Evolutionary conservation across 371 early-diverging fungal species (phyloP).

Genomic region (Rhizomucor pusillus): DNA sequence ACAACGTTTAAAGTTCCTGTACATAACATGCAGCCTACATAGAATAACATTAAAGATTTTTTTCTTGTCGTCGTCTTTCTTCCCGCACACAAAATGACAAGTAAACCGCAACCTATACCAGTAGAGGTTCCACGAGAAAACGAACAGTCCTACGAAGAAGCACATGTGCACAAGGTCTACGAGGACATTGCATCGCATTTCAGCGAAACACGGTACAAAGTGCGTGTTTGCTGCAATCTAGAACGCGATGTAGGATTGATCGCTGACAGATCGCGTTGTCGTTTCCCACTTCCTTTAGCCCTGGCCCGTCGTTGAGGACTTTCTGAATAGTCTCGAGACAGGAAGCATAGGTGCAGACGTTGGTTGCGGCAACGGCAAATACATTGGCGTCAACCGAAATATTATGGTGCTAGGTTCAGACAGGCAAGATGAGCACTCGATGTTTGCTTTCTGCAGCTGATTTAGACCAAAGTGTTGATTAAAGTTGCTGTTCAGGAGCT

Average conservation of each 20-base stretch:
- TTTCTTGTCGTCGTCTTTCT: too few relatives aligned
- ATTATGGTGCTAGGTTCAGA: slow-evolving; percentile 84
- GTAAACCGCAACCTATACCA: slow-evolving; percentile 55
- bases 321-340: slow-evolving; percentile 54
- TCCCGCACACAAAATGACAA: too few relatives aligned
- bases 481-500: slow-evolving; percentile 49
- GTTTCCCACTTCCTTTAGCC: slow-evolving; percentile 60
- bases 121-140: slow-evolving; percentile 48
- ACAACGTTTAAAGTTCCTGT: too few relatives aligned
- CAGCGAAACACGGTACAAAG: slow-evolving; percentile 93
- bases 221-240: slow-evolving; percentile 14
- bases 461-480: too few relatives aligned
- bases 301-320: slow-evolving; percentile 95
- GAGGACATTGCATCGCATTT: slow-evolving; percentile 93
- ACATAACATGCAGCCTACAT: too few relatives aligned
- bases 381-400: slow-evolving; percentile 81
- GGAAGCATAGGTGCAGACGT: slow-evolving; percentile 91
- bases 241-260: too few relatives aligned
- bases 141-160: slow-evolving; percentile 62
- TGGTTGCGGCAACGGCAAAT: slow-evolving; percentile 98
- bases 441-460: too few relatives aligned
- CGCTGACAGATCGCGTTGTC: neutral
- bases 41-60: too few relatives aligned
- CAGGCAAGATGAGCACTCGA: slow-evolving; percentile 46
- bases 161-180: slow-evolving; percentile 90